Evolutionary conservation across 169 alveolate genomes (phyloP).

Genomic region (Neospora caninum): DNA sequence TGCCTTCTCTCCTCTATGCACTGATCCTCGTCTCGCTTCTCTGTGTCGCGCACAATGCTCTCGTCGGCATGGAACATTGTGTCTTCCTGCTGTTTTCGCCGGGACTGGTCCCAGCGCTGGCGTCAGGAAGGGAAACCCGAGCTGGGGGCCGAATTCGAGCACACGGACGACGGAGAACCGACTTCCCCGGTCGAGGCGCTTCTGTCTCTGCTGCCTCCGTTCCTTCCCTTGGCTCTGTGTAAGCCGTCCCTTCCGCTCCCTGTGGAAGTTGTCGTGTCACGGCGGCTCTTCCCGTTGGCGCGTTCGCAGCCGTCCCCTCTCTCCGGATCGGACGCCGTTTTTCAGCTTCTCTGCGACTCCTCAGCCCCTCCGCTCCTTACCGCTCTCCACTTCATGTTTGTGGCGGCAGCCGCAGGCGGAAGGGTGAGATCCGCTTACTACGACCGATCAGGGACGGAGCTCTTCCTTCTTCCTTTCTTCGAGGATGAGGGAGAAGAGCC

Average conservation of each 20-base stretch:
- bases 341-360: slow-evolving; percentile 15
- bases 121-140: not conserved
- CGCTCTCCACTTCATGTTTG: not conserved
- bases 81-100: not conserved
- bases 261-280: not conserved
- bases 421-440: slow-evolving; percentile 6
- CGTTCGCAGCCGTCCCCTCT: not conserved
- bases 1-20: too few relatives aligned
- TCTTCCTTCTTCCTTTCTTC: not conserved
- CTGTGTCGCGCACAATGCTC: not conserved
- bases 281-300: not conserved
- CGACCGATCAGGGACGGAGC: not conserved
- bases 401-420: not conserved
- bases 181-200: not conserved
- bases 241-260: not conserved
- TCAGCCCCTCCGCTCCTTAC: slow-evolving; percentile 1
- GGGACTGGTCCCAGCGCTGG: not conserved
- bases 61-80: not conserved
- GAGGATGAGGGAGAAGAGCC: not conserved
- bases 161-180: not conserved
- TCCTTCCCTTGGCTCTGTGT: not conserved
- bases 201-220: not conserved
- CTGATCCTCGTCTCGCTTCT: not conserved
- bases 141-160: not conserved
- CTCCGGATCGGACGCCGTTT: not conserved